These are phyloP conservation scores for Polygonum maritimum DNA, from an alignment of 148 eudicot species.

Conservation along the genomic window DNA sequence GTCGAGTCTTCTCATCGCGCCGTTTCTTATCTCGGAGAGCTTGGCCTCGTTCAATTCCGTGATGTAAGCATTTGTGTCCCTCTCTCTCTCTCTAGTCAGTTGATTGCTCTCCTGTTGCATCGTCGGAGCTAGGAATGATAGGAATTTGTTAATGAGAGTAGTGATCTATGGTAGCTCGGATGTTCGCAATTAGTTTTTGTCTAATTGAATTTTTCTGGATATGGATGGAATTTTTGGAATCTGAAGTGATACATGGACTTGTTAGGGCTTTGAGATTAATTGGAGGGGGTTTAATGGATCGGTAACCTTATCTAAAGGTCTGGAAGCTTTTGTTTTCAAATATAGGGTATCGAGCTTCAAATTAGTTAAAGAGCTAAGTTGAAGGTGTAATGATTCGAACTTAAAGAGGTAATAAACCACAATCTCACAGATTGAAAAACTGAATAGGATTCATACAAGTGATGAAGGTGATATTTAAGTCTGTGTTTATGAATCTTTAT, in stretches of 20 bases:
- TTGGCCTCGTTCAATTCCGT: constrained; percentile 90
- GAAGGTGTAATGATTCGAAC: not conserved
- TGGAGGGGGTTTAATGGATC: not conserved
- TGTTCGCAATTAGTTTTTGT: not conserved
- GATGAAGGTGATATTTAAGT: not conserved
- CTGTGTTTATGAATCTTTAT: not conserved
- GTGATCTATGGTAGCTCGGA: not conserved
- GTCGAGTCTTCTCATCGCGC: constrained; percentile 97
- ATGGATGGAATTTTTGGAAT: not conserved
- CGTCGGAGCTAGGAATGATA: not conserved
- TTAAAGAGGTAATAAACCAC: not conserved
- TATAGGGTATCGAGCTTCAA: not conserved
- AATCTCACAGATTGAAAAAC: not conserved
- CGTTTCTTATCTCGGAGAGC: constrained; percentile 80
- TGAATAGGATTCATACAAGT: not conserved
- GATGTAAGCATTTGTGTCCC: constrained; percentile 42
- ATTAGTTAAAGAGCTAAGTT: not conserved
- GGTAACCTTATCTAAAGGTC: not conserved
- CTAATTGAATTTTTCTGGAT: not conserved
- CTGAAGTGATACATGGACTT: not conserved
- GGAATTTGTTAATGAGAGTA: not conserved
- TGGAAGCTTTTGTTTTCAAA: not conserved
- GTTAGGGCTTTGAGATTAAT: not conserved
- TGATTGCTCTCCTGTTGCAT: not conserved
- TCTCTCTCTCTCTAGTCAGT: not conserved